Evolutionary conservation across 2,329 filamentous ascomycete genomes (phyloP).

Genomic region (Stagonosporopsis chrysanthemi): DNA sequence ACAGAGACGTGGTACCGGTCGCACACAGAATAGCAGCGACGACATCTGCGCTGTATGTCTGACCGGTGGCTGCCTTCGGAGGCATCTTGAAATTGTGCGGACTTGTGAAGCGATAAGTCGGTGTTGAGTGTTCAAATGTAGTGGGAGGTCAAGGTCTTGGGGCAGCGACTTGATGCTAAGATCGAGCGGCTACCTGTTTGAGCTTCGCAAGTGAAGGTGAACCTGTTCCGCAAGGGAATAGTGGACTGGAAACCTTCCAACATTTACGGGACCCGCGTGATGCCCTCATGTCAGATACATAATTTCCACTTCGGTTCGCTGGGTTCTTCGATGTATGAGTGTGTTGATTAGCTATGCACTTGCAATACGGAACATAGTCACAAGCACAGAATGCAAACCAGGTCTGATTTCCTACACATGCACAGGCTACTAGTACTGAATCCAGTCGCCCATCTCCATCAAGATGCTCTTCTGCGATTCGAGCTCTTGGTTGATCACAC

Average conservation of each 20-base stretch:
- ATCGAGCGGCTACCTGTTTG: background rate
- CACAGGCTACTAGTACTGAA: slow-evolving; percentile 12
- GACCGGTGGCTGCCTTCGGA: background rate
- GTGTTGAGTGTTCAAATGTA: background rate
- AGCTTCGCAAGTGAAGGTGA: slow-evolving; percentile 15
- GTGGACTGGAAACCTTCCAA: slow-evolving; percentile 14
- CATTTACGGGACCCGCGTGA: too few species aligned
- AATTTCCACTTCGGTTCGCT: background rate
- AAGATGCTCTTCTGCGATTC: slow-evolving; percentile 38
- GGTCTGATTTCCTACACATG: background rate
- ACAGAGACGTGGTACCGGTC: slow-evolving; percentile 21
- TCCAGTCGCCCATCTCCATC: slow-evolving; percentile 42
- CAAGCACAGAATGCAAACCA: background rate
- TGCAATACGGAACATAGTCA: too few species aligned
- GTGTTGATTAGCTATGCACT: background rate
- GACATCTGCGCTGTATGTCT: slow-evolving; percentile 22
- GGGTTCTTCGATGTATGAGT: background rate
- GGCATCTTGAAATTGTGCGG: background rate
- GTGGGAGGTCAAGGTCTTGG: background rate
- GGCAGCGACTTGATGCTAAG: background rate
- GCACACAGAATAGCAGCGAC: slow-evolving; percentile 28
- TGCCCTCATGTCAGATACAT: background rate
- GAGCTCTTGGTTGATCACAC: slow-evolving; percentile 34
- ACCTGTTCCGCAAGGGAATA: background rate
- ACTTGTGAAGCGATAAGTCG: background rate